Evolutionary conservation across 2,329 filamentous ascomycete species (phyloP), one percentile per base, ranked within the genome.

Genomic region (Nemania sp.): DNA sequence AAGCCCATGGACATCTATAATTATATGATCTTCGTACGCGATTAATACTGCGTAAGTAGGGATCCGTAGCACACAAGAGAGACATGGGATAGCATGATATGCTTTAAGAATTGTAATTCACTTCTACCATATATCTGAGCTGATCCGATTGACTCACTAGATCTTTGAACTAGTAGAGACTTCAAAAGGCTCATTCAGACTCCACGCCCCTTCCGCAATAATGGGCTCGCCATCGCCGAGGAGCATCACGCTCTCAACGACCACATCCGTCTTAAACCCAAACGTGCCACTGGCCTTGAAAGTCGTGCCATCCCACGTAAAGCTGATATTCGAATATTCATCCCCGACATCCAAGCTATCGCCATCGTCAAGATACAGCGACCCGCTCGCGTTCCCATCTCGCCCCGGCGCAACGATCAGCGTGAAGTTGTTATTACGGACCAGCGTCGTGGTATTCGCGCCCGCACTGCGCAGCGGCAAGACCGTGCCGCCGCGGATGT

Each of bases 401-500:
- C 61, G 52, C 6, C 70, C 77, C 0, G 77, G 78, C 2, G 80
- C 79, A 19, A 82, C 71, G 19, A 81, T 53, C 23, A 83, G 52
- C 6, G 68, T 64, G 62, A 82, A 82, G 57, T 77, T 68, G 52
- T 80, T 66, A 54, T 73, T 66, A 17, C 80, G 72, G 41, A 82
- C 66, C 15, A 74, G 71, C 1, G 71, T 73, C 2, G 80, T 82
- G 0, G 79, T 82, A 49, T 78, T 80, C 0, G 75, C 77, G 26
- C 75, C 75, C 34, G 74, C 70, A 1, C 68, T 66, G 22, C 84
- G 79, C 50, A 82, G 66, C 0, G 84, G 82, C n/a, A 88, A 64
- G 54, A 88, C 80, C 50, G 68, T 75, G 19, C 85, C 84, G 20
- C 82, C 83, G 46, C 80, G 79, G 62, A 86, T 79, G 65, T 86